Percentiles rank a stretch among this genome's conserved stretches.
phyloP scores from a whole-genome alignment of 2,329 filamentous ascomycete species.

The Drechslerella dactyloides region DNA sequence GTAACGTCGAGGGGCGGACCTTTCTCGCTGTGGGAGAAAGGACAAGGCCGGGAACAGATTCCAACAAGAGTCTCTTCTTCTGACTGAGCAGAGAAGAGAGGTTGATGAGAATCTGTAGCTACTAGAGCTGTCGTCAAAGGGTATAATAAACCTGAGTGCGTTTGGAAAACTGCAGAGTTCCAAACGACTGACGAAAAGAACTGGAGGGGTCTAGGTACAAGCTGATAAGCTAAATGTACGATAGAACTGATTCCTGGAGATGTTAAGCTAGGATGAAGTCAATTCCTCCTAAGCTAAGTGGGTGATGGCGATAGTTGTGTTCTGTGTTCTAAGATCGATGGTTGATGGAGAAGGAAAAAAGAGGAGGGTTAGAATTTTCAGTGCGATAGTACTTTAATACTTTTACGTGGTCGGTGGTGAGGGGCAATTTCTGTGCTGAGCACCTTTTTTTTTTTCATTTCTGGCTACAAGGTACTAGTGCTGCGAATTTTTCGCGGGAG shows the following conservation, averaged over 20 bases:
- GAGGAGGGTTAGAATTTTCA: constrained; percentile 27
- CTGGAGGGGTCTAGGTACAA: constrained; percentile 42
- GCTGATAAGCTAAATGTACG: constrained; percentile 22
- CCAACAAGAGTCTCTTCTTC: constrained; percentile 45
- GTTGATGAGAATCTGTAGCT: constrained; percentile 45
- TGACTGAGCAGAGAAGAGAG: constrained; percentile 45
- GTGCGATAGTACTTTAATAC: constrained; percentile 20
- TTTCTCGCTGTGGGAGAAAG: constrained; percentile 51
- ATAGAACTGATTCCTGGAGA: constrained; percentile 33
- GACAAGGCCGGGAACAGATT: constrained; percentile 49
- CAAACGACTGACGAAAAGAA: constrained; percentile 45
- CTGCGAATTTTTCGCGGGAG: neutral
- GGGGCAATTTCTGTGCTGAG: constrained; percentile 13
- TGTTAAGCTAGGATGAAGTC: constrained; percentile 35
- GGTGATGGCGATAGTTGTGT: constrained; percentile 10
- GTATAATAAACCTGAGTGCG: constrained; percentile 15
- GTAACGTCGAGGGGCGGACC: constrained; percentile 38
- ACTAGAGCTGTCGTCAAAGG: constrained; percentile 24
- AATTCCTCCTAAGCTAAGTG: constrained; percentile 39
- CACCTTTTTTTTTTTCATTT: constrained; percentile 17
- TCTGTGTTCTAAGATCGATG: constrained; percentile 16
- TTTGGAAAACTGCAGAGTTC: constrained; percentile 44
- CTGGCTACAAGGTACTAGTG: no score
- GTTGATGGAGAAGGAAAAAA: constrained; percentile 15
- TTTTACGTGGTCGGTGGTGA: constrained; percentile 18